Conservation (phyloP, 2,329 filamentous ascomycete genomes). For the Gaeumannomyces sp. region DNA sequence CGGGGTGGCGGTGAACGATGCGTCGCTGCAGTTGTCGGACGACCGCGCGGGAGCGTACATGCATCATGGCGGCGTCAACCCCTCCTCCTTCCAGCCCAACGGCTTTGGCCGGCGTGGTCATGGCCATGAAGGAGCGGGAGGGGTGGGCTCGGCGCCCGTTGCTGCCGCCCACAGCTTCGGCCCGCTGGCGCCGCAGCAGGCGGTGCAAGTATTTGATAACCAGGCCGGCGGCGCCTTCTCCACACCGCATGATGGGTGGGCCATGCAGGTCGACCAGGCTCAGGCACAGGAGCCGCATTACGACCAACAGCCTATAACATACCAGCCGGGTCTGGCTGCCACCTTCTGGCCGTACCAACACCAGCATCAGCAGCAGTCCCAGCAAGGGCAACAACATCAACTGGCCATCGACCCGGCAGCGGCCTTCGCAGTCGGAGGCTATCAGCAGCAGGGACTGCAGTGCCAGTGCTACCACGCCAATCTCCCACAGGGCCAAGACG, state of each 20-base stretch:
- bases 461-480: not conserved
- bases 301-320: not conserved
- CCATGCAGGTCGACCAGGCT: not conserved
- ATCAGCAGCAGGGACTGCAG: not conserved
- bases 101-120: not conserved
- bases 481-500: not conserved
- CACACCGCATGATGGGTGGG: not conserved
- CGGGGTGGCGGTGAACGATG: not conserved
- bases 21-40: not conserved
- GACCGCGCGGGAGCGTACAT: not conserved
- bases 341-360: not conserved
- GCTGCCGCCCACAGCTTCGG: not conserved
- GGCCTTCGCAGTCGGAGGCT: not conserved
- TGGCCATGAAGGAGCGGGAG: not conserved
- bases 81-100: not conserved
- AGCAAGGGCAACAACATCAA: not conserved
- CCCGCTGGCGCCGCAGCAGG: not conserved
- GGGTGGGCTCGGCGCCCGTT: not conserved
- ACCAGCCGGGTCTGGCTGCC: not conserved
- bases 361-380: not conserved
- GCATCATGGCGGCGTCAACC: too few relatives aligned
- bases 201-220: not conserved
- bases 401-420: too few relatives aligned
- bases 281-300: not conserved
- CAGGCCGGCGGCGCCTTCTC: not conserved